Base-by-base conservation (phyloP, 2,329 filamentous ascomycete genomes). In the Fusarium sp. region DNA sequence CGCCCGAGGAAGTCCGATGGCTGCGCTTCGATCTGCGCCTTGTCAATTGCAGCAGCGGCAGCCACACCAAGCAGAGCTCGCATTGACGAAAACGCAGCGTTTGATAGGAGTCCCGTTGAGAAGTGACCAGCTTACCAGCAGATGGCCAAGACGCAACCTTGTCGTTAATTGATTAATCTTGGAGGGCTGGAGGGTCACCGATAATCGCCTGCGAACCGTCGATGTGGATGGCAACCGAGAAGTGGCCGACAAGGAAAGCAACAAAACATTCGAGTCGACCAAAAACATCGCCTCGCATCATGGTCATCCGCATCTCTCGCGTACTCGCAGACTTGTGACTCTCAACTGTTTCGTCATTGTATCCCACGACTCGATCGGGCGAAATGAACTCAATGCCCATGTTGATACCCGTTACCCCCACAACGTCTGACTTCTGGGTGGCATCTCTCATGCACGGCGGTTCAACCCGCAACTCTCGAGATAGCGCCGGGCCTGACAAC, bases 381-480 rank as follows among this genome's bases (percentile, higher is more conserved):
- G 43, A 59, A 54, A 65, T 64, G 63, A 61, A 60, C 63, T 54
- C 56, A 39, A 37, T 48, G 63, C 52, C 43, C 64, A 74, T 30
- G 65, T 72, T 23, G 57, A 39, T 48, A 50, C 41, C 64, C 32
- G 57, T 54, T 56, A 45, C 64, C 72, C 75, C 77, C 71, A 76
- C 73, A 73, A 50, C 59, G 68, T 59, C 57, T 62, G 52, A 70
- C 62, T 66, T 64, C 68, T 66, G 54, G 67, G 73, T 76, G 74
- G 73, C 77, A 79, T 80, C 76, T 76, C 75, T 68, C 72, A 79
- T 81, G 80, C 80, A 81, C 69, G 67, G 75, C 80, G 80, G 80
- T 81, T 81, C 78, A 81, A 79, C 79, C 80, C 80, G 80, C 78
- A 78, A 77, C 78, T 80, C 77, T 80, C 75, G 59, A 77, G 70